phyloP scores from a whole-genome alignment of 2,329 filamentous ascomycete species.

The Penicillium sp. region DNA sequence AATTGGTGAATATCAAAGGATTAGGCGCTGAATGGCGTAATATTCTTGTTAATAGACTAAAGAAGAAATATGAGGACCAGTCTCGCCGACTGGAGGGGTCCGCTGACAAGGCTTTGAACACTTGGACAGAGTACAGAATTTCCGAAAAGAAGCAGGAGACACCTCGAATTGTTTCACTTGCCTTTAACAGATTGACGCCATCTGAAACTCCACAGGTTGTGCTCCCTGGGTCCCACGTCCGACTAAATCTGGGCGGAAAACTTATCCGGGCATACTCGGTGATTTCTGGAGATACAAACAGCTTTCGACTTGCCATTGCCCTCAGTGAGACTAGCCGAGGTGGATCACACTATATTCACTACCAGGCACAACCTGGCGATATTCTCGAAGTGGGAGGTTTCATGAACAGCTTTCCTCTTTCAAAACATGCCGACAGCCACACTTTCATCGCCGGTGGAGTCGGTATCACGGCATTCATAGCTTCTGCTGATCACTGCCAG shows the following conservation, averaged over 20 bases:
- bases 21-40: slow-evolving; percentile 48
- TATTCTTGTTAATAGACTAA: slow-evolving; percentile 53
- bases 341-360: slow-evolving; percentile 59
- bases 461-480: slow-evolving; percentile 63
- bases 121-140: background rate
- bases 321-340: slow-evolving; percentile 55
- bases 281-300: slow-evolving; percentile 47
- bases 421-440: slow-evolving; percentile 49
- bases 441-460: slow-evolving; percentile 63
- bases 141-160: background rate
- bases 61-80: slow-evolving; percentile 33
- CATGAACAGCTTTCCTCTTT: slow-evolving; percentile 33
- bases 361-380: slow-evolving; percentile 46
- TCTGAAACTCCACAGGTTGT: background rate
- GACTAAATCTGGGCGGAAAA: slow-evolving; percentile 54
- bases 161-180: background rate
- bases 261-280: slow-evolving; percentile 60
- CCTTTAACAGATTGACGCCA: slow-evolving; percentile 34
- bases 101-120: background rate
- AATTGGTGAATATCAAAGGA: slow-evolving; percentile 29
- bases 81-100: background rate
- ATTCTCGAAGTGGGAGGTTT: slow-evolving; percentile 51
- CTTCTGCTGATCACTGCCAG: slow-evolving; percentile 38
- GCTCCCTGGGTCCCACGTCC: slow-evolving; percentile 46
- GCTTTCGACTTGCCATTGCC: slow-evolving; percentile 57